Evolutionary conservation across 2,329 filamentous ascomycete species (phyloP), one percentile per base, ranked within the genome.

Genomic region (Apiospora hydei): DNA sequence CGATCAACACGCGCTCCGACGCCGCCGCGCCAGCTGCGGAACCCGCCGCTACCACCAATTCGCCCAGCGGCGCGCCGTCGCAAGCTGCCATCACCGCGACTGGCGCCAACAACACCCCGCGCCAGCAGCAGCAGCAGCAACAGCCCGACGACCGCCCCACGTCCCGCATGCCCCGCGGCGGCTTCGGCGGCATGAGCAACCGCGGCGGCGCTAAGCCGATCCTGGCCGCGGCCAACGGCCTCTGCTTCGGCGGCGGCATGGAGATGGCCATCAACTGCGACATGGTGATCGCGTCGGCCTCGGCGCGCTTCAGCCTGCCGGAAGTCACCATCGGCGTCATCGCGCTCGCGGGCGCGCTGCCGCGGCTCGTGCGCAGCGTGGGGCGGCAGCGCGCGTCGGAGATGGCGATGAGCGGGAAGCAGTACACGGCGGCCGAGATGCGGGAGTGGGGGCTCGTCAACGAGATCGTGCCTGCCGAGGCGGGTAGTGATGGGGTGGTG

Each of bases 251-350:
- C 47, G 93, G 93, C 70, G 93, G 93, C 1, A 91, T 93, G 81
- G 93, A 96, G 84, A 94, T 95, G 83, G 87, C 90, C 16, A 84
- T 92, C 68, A 94, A 94, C 81, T 89, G 88, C 74, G 94, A 96
- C 83, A 83, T 96, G 71, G 87, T 94, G 3, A 81, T 95, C 44
- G 92, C 93, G 4, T 83, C 86, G 2, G 79, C 82, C 3, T 77
- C 80, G 16, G 92, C 92, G 0, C 83, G 82, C 38, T 95, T 96
- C 78, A 89, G 87, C 1, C 84, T 95, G 8, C 93, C 93, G 0
- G 93, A 95, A 81, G 91, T 92, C 1, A 89, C 88, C 73, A 87
- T 90, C 70, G 93, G 93, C 8, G 92, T 94, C 10, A 89, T 92
- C 4, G 90, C 93, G 41, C 85, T 93, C 1, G 92, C 92, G 0